A percentile compares a stretch with the other conserved stretches of the same genome.
Evolutionary conservation across 129 eudicot genomes (phyloP).

Genomic region (Logfia minima): DNA sequence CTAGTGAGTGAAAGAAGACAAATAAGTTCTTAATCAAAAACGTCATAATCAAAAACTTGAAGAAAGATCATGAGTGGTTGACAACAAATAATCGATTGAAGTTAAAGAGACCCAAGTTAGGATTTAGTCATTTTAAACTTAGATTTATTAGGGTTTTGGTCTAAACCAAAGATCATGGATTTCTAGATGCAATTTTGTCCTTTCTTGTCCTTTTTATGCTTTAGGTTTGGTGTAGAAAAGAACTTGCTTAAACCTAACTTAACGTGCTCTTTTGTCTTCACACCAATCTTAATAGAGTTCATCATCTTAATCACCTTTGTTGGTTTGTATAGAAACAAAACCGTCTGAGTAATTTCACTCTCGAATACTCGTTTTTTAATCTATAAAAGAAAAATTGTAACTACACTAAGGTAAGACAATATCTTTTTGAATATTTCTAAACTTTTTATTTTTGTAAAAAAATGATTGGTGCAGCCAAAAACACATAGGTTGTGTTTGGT

Average conservation of each 20-base stretch:
- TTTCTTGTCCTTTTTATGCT: constrained; percentile 42
- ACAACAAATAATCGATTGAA: constrained; percentile 41
- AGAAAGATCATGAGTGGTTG: constrained; percentile 41
- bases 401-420: no score
- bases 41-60: constrained; percentile 27
- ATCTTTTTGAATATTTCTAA: no score
- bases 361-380: no score
- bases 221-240: constrained; percentile 47
- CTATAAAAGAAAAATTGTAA: no score
- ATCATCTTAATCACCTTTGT: constrained; percentile 30
- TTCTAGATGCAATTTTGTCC: constrained; percentile 39
- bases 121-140: constrained; percentile 43
- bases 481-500: no score
- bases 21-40: constrained; percentile 20
- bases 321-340: constrained; percentile 22
- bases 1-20: constrained; percentile 37
- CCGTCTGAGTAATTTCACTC: background rate
- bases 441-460: no score
- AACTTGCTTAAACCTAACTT: constrained; percentile 49
- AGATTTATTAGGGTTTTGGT: constrained; percentile 41
- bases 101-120: constrained; percentile 50
- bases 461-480: no score
- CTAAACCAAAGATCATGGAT: constrained; percentile 56
- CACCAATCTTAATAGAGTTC: constrained; percentile 9
- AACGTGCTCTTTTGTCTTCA: constrained; percentile 44